phyloP scores from a whole-genome alignment of 768 basidiomycete species.

The Clitopilus hobsonii region DNA sequence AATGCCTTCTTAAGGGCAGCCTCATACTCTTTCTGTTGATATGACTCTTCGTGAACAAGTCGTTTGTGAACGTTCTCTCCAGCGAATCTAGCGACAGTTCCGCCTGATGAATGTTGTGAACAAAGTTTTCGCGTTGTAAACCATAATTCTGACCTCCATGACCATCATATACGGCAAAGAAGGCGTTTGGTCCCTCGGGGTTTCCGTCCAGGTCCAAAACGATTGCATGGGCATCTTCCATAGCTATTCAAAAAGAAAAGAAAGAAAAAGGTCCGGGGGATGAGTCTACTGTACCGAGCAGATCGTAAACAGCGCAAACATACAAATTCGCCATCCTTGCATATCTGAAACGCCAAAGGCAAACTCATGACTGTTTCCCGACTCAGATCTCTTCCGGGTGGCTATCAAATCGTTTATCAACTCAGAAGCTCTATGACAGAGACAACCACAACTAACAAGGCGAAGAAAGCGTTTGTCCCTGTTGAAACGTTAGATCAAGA shows the following conservation, averaged over 20 bases:
- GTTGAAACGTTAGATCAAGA: constrained; percentile 13
- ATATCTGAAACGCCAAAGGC: constrained; percentile 86
- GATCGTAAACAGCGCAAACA: constrained; percentile 30
- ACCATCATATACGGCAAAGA: constrained; percentile 98
- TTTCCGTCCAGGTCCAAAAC: constrained; percentile 63
- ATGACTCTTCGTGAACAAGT: constrained; percentile 66
- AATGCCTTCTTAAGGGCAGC: constrained; percentile 84
- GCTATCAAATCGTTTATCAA: constrained; percentile 37
- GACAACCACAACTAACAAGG: constrained; percentile 49
- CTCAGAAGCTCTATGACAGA: constrained; percentile 4
- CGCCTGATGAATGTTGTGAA: constrained; percentile 40
- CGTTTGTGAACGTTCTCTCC: constrained; percentile 82
- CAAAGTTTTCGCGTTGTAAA: constrained; percentile 5
- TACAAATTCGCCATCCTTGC: constrained; percentile 99
- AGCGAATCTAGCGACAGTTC: constrained; percentile 81
- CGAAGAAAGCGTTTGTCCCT: constrained; percentile 86
- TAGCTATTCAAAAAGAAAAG: constrained; percentile 47
- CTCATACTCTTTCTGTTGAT: constrained; percentile 65
- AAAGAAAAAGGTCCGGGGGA: background rate
- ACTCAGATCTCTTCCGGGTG: constrained; percentile 75
- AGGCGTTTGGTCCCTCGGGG: constrained; percentile 52
- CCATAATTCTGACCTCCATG: constrained; percentile 73
- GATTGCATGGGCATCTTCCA: constrained; percentile 94
- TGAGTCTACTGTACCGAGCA: background rate
- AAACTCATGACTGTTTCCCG: constrained; percentile 66